phyloP scores from a whole-genome alignment of 139 green algal species.

The Volvox reticuliferus region DNA sequence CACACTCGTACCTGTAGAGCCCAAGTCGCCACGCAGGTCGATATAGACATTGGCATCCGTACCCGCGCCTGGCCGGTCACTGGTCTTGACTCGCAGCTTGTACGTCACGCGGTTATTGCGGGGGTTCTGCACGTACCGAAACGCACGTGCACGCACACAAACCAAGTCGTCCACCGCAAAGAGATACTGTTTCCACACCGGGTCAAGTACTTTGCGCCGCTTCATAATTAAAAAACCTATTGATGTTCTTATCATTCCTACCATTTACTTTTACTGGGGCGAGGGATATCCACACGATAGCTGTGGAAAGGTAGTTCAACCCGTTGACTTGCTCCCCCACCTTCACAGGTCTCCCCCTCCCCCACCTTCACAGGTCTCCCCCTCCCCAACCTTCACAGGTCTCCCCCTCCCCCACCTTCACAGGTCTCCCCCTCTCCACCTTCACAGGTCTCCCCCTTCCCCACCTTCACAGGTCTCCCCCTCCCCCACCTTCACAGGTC shows the following conservation, averaged over 20 bases:
- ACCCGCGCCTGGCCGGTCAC: slow-evolving; percentile 61
- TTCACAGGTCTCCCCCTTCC: background rate
- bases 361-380: background rate
- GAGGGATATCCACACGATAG: no score
- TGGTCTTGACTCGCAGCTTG: slow-evolving; percentile 62
- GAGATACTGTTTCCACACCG: no score
- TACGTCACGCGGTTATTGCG: slow-evolving; percentile 42
- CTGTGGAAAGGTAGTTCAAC: no score
- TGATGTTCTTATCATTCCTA: no score
- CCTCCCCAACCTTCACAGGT: background rate
- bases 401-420: no score
- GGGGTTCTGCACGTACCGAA: slow-evolving; percentile 17
- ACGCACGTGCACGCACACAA: no score
- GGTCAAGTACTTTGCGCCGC: no score
- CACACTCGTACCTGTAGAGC: slow-evolving; percentile 34
- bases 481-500: background rate
- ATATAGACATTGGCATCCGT: slow-evolving; percentile 71
- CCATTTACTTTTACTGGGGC: no score
- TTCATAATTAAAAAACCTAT: no score
- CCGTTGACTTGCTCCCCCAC: no score
- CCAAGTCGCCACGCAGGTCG: slow-evolving; percentile 57
- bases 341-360: background rate
- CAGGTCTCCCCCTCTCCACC: background rate
- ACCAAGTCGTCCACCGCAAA: no score
- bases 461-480: background rate